Evolutionary conservation across 2,329 filamentous ascomycete species (phyloP), one percentile per base, ranked within the genome.

Genomic region (Bipolaris zeicola): DNA sequence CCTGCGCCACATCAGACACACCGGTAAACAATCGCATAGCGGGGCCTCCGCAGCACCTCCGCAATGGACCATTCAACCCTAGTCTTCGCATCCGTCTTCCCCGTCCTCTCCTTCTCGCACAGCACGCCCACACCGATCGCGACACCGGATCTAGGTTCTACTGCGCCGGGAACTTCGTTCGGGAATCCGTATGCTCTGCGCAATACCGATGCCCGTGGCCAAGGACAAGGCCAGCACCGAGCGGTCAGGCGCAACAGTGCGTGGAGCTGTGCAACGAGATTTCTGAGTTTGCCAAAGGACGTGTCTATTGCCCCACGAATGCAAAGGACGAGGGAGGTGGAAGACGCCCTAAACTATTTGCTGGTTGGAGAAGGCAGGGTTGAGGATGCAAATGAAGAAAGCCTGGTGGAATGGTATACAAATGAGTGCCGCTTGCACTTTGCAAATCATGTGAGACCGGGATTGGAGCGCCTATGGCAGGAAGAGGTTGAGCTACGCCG

Each of bases 181-280:
- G 77, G 77, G 38, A 76, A 78, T 50, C 71, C 67, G 2, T 68
- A 67, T 55, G 61, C 55, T 11, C 55, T 55, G 13, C 63, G 63
- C 24, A 60, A 66, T 59, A 58, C 60, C 46, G 76, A 55, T 70
- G 75, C 48, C 74, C 57, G 77, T 57, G 81, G 61, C 39, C 59
- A 63, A 28, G 61, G 63, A 31, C 60, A 64, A 33, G 63, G 60
- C 8, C 73, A 76, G 43, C 74, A 76, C 38, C 65, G 69, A 51
- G 64, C 64, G 14, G 68, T 77, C 18, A 72, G 69, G 57, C 71
- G 75, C 50, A 76, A 72, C 43, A 64, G 73, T 44, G 77, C 77
- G n/a, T 81, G 80, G 80, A 81, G 77, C 57, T 75, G 71, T 20
- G 78, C 77, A n/a, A 81, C 79, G 2, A 67, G 78, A 36, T 79